Evolutionary conservation across 2,329 filamentous ascomycete genomes (phyloP).

Genomic region (Pezicula neosporulosa): DNA sequence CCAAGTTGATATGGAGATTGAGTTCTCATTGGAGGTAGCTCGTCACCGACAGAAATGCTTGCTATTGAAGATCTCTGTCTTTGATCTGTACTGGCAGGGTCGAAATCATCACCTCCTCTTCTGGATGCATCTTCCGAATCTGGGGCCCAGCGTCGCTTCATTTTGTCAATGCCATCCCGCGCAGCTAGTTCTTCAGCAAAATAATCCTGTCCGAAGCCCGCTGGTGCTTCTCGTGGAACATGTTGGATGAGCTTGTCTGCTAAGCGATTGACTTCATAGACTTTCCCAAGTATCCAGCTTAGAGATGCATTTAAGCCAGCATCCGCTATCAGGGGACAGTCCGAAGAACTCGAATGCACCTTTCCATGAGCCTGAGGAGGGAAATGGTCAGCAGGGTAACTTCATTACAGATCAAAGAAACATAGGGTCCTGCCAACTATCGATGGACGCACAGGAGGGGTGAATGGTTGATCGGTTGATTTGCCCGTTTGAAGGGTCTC

Average conservation of each 20-base stretch:
- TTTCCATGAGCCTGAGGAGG: not conserved
- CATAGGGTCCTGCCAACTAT: conserved; percentile 8
- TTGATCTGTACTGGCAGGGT: conserved; percentile 14
- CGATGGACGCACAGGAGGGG: conserved; percentile 21
- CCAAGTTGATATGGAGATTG: conserved; percentile 16
- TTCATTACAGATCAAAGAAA: conserved; percentile 3
- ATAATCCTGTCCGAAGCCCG: conserved; percentile 8
- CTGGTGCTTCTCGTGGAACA: conserved; percentile 11
- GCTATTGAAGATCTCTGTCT: conserved; percentile 16
- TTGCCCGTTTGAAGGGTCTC: conserved; percentile 23
- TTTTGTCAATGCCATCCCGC: conserved; percentile 18
- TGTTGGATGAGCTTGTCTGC: conserved; percentile 24
- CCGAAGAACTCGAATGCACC: not conserved
- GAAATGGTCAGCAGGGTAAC: conserved; percentile 11
- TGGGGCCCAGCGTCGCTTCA: conserved; percentile 22
- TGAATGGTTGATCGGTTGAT: conserved; percentile 18
- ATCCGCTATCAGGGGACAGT: conserved; percentile 22
- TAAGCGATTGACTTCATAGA: conserved; percentile 24
- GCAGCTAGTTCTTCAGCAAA: conserved; percentile 5
- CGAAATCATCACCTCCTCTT: conserved; percentile 7
- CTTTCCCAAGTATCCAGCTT: conserved; percentile 23
- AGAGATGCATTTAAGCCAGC: conserved; percentile 24
- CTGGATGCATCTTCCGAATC: conserved; percentile 11
- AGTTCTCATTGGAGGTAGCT: conserved; percentile 17
- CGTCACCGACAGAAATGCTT: conserved; percentile 13